phyloP scores from a whole-genome alignment of 352 stramenopile species.

The Phytophthora crassamura region DNA sequence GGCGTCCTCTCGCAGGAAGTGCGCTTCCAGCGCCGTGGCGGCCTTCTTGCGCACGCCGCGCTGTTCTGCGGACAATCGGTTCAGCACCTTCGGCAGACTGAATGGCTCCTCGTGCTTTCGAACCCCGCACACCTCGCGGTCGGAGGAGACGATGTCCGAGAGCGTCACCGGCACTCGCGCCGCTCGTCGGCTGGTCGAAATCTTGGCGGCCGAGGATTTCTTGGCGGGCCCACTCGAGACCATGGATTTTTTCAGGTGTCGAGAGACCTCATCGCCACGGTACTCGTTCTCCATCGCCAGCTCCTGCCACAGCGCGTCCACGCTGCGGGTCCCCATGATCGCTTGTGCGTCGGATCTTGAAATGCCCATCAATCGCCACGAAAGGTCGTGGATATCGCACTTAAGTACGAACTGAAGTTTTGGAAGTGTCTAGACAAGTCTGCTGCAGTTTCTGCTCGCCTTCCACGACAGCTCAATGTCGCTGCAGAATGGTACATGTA shows the following conservation, averaged over 20 bases:
- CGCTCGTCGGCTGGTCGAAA: not conserved
- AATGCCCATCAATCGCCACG: slow-evolving; percentile 5
- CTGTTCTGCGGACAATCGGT: slow-evolving; percentile 63
- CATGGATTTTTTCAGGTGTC: slow-evolving; percentile 54
- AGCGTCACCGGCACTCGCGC: not conserved
- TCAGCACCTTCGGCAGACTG: slow-evolving; percentile 60
- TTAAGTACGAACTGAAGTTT: slow-evolving; percentile 15
- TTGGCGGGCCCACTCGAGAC: slow-evolving; percentile 2
- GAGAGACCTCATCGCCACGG: slow-evolving; percentile 29
- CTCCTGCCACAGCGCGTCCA: slow-evolving; percentile 60
- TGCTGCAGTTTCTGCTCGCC: too few species aligned
- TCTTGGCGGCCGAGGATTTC: slow-evolving; percentile 9
- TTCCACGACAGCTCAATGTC: too few species aligned
- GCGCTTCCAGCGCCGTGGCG: slow-evolving; percentile 49
- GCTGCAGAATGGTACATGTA: too few species aligned
- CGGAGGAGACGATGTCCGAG: not conserved
- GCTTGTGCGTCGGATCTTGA: slow-evolving; percentile 5
- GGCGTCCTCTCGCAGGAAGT: slow-evolving; percentile 38
- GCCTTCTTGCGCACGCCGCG: slow-evolving; percentile 66
- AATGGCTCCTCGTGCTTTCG: slow-evolving; percentile 31
- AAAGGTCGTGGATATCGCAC: slow-evolving; percentile 13
- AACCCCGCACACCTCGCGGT: not conserved
- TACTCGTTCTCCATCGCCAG: slow-evolving; percentile 47
- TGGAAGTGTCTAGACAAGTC: slow-evolving; percentile 3
- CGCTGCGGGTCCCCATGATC: slow-evolving; percentile 28